These are phyloP conservation scores for Boletus huronensis DNA, from an alignment of 768 basidiomycete genomes.

Conservation along the genomic window DNA sequence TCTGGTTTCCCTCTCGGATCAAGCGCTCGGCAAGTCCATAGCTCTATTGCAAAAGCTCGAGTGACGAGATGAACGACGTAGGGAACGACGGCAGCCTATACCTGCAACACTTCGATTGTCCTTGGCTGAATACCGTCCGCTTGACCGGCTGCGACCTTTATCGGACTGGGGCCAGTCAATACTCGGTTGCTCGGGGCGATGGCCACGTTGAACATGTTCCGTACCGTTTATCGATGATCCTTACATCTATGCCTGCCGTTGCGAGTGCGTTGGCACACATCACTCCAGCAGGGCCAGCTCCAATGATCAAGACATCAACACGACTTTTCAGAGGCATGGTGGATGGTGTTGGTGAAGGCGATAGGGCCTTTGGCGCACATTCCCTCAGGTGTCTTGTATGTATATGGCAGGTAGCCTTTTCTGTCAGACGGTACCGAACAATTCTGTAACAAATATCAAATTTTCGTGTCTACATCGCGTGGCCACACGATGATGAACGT, in stretches of 20 bases:
- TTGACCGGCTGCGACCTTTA: conserved; percentile 43
- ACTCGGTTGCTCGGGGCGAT: background rate
- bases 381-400: background rate
- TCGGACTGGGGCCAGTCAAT: conserved; percentile 31
- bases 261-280: conserved; percentile 64
- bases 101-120: conserved; percentile 54
- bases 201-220: background rate
- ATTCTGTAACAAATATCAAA: background rate
- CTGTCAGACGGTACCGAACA: background rate
- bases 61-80: background rate
- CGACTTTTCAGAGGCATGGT: conserved; percentile 26
- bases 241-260: conserved; percentile 40
- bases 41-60: conserved; percentile 42
- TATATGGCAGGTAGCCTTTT: background rate
- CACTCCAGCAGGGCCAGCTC: conserved; percentile 54
- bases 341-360: background rate
- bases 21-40: conserved; percentile 71
- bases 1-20: conserved; percentile 59
- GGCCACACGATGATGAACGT: background rate
- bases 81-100: background rate
- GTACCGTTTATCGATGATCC: conserved; percentile 48
- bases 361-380: background rate
- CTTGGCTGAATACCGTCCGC: conserved; percentile 57
- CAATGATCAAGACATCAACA: conserved; percentile 47
- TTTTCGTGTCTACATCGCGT: background rate